Evolutionary conservation across 1,284 basidiomycete genomes (phyloP).

Genomic region (Mycena citricolor): DNA sequence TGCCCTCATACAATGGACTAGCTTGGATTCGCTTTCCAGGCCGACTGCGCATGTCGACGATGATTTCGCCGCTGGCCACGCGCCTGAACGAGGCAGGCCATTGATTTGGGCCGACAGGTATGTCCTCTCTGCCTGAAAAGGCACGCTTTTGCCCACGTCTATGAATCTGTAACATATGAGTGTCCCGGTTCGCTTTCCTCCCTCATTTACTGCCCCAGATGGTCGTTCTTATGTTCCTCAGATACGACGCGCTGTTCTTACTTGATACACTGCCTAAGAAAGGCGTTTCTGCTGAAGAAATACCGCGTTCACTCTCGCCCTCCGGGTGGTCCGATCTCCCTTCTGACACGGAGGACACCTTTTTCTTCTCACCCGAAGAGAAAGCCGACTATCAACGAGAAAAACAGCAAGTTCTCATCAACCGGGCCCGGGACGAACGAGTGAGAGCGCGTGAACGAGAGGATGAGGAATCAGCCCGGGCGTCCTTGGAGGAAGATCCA

Average conservation of each 20-base stretch:
- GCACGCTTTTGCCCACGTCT: too few species aligned
- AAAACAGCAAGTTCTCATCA: constrained; percentile 64
- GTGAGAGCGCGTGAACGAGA: constrained; percentile 54
- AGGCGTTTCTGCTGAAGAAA: constrained; percentile 13
- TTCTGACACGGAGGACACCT: constrained; percentile 80
- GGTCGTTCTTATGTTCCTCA: constrained; percentile 36
- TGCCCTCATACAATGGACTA: too few species aligned
- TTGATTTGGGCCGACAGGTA: too few species aligned
- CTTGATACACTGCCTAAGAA: constrained; percentile 47
- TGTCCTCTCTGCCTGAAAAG: too few species aligned
- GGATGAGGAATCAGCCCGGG: constrained; percentile 41
- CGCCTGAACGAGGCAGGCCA: too few species aligned
- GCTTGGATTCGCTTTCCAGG: too few species aligned
- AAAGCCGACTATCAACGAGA: constrained; percentile 62
- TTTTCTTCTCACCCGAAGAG: constrained; percentile 70
- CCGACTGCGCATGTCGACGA: too few species aligned
- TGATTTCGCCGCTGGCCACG: too few species aligned
- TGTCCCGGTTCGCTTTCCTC: too few species aligned
- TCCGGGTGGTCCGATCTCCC: constrained; percentile 79
- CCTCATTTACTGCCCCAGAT: too few species aligned
- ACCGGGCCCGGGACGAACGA: constrained; percentile 60
- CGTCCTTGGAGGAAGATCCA: constrained; percentile 42
- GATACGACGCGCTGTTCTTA: constrained; percentile 79
- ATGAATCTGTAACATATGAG: too few species aligned
- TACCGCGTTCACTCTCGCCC: constrained; percentile 39